Percentiles rank a stretch among this genome's conserved stretches.
Evolutionary conservation across 371 early-diverging fungal genomes (phyloP).

Genomic region (Syncephalastrum contaminatum): DNA sequence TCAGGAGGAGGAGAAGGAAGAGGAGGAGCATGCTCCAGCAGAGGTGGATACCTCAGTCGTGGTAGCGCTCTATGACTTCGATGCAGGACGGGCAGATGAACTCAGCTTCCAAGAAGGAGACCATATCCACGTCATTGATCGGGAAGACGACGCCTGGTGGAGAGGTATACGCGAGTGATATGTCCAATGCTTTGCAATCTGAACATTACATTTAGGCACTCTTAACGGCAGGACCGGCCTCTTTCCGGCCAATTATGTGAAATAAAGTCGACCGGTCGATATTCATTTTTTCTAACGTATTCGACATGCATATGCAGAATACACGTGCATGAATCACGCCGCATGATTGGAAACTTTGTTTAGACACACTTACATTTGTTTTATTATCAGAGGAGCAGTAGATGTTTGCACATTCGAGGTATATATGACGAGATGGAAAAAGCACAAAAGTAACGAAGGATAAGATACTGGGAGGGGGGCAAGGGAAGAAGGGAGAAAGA

Average conservation of each 20-base stretch:
- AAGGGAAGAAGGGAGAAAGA: conserved; percentile 5
- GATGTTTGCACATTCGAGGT: too few relatives aligned
- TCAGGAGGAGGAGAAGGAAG: background rate
- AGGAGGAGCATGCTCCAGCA: background rate
- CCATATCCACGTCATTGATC: conserved; percentile 57
- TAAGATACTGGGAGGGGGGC: background rate
- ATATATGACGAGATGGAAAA: background rate
- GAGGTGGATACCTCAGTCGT: conserved; percentile 30
- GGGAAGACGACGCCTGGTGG: conserved; percentile 79
- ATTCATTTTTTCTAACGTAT: too few relatives aligned
- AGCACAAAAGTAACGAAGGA: background rate
- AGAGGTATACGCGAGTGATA: conserved; percentile 45
- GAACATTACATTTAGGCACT: conserved; percentile 38
- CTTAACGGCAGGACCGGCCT: conserved; percentile 69
- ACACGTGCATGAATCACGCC: too few relatives aligned
- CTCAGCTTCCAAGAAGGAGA: conserved; percentile 71
- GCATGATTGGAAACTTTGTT: too few relatives aligned
- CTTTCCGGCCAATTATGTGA: conserved; percentile 84
- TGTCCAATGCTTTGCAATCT: conserved; percentile 4
- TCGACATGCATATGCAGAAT: too few relatives aligned
- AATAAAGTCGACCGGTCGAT: conserved; percentile 1
- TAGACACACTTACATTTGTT: too few relatives aligned
- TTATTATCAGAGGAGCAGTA: too few relatives aligned
- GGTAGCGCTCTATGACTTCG: conserved; percentile 75
- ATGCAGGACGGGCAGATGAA: conserved; percentile 73